Percentiles rank a stretch among this genome's conserved stretches.
Conservation (phyloP, 108 stramenopile species). For the Pseudonitzschia pungens region DNA sequence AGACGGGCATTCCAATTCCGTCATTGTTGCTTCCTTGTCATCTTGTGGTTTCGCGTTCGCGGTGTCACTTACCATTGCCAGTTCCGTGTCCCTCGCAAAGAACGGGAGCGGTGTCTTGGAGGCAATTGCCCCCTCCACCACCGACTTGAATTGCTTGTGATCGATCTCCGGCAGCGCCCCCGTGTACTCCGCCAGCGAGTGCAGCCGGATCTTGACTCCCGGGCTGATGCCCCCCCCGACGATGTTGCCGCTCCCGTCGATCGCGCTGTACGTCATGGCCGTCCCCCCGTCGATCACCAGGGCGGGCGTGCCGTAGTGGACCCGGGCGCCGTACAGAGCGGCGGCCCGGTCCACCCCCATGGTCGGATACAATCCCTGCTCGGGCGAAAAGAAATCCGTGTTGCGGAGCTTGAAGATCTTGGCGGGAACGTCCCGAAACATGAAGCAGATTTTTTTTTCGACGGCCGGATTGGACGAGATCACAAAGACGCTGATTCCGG, state of each 20-base stretch:
- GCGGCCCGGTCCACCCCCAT: constrained; percentile 83
- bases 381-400: constrained; percentile 62
- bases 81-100: constrained; percentile 50
- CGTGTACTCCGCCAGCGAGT: constrained; percentile 44
- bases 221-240: constrained; percentile 76
- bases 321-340: constrained; percentile 42
- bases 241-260: constrained; percentile 55
- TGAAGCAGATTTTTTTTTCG: constrained; percentile 24
- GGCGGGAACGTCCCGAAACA: constrained; percentile 50
- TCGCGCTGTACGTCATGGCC: constrained; percentile 67
- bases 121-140: constrained; percentile 26
- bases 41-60: too few relatives aligned
- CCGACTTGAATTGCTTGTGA: constrained; percentile 23
- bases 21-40: too few relatives aligned
- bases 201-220: constrained; percentile 48
- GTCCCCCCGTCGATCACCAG: constrained; percentile 74
- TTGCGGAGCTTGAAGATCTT: constrained; percentile 46
- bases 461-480: constrained; percentile 54
- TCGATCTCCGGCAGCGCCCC: constrained; percentile 54
- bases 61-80: constrained; percentile 52
- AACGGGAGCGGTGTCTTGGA: constrained; percentile 43
- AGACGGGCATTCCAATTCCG: too few relatives aligned
- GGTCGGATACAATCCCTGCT: constrained; percentile 59
- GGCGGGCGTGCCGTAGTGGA: constrained; percentile 43
- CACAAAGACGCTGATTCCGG: constrained; percentile 51